Conservation (phyloP, 371 early-diverging fungal species). For the Chytridium lagenaria region DNA sequence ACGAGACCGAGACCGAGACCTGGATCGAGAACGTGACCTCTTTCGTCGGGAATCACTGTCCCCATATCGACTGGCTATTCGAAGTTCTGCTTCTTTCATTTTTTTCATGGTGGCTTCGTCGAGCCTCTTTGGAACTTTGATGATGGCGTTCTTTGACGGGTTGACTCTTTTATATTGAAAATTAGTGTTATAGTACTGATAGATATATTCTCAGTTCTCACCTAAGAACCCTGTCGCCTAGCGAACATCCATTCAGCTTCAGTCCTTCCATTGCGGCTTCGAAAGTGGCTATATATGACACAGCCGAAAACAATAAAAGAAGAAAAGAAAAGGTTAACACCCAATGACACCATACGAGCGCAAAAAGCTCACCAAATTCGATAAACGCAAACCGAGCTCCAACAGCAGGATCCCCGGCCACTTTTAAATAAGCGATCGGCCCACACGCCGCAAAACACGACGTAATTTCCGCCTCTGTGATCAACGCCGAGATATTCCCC, state of each 20-base stretch:
- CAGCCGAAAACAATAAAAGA: slow-evolving; percentile 1
- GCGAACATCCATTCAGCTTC: slow-evolving; percentile 60
- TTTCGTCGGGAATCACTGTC: slow-evolving; percentile 17
- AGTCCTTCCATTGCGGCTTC: slow-evolving; percentile 65
- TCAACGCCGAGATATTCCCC: slow-evolving; percentile 59
- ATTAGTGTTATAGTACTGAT: neutral
- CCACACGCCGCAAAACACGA: slow-evolving; percentile 64
- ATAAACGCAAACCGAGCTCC: slow-evolving; percentile 77
- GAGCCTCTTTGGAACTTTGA: slow-evolving; percentile 49
- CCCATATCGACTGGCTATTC: slow-evolving; percentile 34
- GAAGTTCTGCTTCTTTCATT: slow-evolving; percentile 53
- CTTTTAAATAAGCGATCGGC: slow-evolving; percentile 65
- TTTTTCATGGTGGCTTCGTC: slow-evolving; percentile 51
- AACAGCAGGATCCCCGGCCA: slow-evolving; percentile 71
- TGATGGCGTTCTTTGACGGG: slow-evolving; percentile 72
- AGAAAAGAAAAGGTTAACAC: neutral
- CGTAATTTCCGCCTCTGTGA: slow-evolving; percentile 61
- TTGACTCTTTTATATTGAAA: slow-evolving; percentile 53
- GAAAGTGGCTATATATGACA: slow-evolving; percentile 42
- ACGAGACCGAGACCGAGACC: slow-evolving; percentile 12
- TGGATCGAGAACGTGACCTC: slow-evolving; percentile 17
- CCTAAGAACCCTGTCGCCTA: slow-evolving; percentile 66
- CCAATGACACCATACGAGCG: neutral
- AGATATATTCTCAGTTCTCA: slow-evolving; percentile 27
- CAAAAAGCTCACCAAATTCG: slow-evolving; percentile 61